Evolutionary conservation across 2,329 filamentous ascomycete genomes (phyloP).

Genomic region (Ophiocordyceps robertsii): DNA sequence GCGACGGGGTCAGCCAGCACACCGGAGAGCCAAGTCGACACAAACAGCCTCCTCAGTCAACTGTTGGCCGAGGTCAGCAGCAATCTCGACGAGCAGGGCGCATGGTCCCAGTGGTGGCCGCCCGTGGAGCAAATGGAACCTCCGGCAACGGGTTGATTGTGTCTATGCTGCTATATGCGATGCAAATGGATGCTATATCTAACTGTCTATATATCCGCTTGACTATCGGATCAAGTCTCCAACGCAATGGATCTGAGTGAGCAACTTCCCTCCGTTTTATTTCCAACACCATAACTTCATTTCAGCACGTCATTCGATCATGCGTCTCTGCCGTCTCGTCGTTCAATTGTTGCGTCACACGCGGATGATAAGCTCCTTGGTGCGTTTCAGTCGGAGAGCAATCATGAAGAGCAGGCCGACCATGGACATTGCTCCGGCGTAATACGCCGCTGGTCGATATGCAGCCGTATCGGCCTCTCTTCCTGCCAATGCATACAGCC

Average conservation of each 20-base stretch:
- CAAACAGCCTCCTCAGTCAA: slow-evolving; percentile 9
- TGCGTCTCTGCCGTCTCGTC: not conserved
- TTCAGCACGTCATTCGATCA: not conserved
- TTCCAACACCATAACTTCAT: not conserved
- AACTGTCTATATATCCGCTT: too few relatives aligned
- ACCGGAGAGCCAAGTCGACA: slow-evolving; percentile 5
- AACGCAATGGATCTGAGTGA: too few relatives aligned
- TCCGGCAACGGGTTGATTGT: not conserved
- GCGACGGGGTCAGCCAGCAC: not conserved
- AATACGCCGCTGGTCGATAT: slow-evolving; percentile 14
- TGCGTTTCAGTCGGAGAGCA: slow-evolving; percentile 3
- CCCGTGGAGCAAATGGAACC: slow-evolving; percentile 9
- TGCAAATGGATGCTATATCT: not conserved
- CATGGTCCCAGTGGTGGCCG: slow-evolving; percentile 15
- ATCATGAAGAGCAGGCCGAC: slow-evolving; percentile 7
- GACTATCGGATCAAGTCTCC: too few relatives aligned
- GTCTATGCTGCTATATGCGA: not conserved
- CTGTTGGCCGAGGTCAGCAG: slow-evolving; percentile 12
- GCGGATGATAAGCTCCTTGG: slow-evolving; percentile 1
- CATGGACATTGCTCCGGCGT: slow-evolving; percentile 12
- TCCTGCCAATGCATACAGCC: slow-evolving; percentile 11
- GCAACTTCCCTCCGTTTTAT: too few relatives aligned
- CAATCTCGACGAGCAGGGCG: slow-evolving; percentile 12
- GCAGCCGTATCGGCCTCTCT: slow-evolving; percentile 4
- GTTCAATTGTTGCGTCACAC: not conserved